Percentiles rank a stretch among this genome's conserved stretches.
These are phyloP conservation scores for Malus fusca DNA, from an alignment of 306 rosid species.

Conservation along the genomic window DNA sequence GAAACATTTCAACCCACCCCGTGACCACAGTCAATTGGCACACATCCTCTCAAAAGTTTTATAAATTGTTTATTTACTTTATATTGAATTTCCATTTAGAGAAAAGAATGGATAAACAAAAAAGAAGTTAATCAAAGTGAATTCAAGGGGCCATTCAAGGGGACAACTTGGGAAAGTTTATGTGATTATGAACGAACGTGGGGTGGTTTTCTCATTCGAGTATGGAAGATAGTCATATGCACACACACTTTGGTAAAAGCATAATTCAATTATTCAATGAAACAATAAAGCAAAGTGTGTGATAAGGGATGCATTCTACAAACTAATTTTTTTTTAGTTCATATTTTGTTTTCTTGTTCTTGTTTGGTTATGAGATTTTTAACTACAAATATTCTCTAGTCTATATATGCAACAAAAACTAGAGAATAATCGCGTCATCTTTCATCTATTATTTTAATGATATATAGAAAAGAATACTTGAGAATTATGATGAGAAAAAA, in stretches of 20 bases:
- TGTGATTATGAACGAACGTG: background rate
- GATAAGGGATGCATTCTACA: background rate
- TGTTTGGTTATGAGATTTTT: background rate
- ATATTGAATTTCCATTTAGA: background rate
- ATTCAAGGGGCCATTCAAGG: background rate
- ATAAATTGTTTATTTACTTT: too few species aligned
- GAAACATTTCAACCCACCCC: too few species aligned
- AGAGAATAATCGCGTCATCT: background rate
- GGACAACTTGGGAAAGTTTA: background rate
- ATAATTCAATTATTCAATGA: background rate
- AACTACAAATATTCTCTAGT: background rate
- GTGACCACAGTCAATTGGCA: too few species aligned
- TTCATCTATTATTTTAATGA: background rate
- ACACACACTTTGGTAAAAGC: background rate
- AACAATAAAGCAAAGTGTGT: background rate
- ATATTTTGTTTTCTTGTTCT: background rate
- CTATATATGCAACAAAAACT: background rate
- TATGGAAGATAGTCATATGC: background rate
- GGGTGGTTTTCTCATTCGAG: background rate
- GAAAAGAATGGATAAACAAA: background rate
- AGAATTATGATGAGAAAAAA: too few species aligned
- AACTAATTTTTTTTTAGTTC: too few species aligned
- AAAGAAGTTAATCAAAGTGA: background rate
- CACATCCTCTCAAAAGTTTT: too few species aligned
- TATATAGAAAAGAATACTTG: too few species aligned